Conservation (phyloP, 1,284 basidiomycete genomes). For the Leucoagaricus sp. region DNA sequence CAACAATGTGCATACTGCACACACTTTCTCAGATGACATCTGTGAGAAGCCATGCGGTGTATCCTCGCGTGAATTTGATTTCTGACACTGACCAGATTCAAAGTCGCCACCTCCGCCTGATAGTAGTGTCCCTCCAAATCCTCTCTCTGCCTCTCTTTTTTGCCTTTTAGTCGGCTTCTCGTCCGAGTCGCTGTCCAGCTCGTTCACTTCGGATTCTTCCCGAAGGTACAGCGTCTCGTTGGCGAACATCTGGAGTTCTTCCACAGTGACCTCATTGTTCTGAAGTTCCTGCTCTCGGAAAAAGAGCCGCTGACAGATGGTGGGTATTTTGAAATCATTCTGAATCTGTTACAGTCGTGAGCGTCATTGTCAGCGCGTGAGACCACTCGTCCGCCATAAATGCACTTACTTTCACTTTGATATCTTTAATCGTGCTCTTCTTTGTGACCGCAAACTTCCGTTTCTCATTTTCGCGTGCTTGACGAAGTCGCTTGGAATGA, state of each 20-base stretch:
- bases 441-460: conserved; percentile 59
- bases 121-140: conserved; percentile 75
- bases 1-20: conserved; percentile 43
- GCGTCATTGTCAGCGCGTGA: background rate
- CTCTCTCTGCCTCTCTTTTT: conserved; percentile 57
- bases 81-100: background rate
- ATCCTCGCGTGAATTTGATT: conserved; percentile 28
- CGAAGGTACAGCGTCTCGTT: conserved; percentile 69
- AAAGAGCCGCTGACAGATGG: conserved; percentile 73
- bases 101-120: conserved; percentile 32
- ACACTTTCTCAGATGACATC: conserved; percentile 34
- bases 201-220: conserved; percentile 61
- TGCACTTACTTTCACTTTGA: conserved; percentile 67
- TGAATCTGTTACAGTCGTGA: conserved; percentile 45
- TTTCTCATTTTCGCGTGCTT: conserved; percentile 47
- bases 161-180: conserved; percentile 40
- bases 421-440: conserved; percentile 69
- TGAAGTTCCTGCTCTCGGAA: conserved; percentile 62
- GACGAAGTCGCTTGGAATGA: conserved; percentile 68
- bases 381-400: background rate
- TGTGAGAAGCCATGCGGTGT: conserved; percentile 17
- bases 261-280: conserved; percentile 62
- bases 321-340: conserved; percentile 61
- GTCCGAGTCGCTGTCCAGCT: conserved; percentile 51
- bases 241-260: conserved; percentile 58